Conservation (phyloP, 2,329 filamentous ascomycete species). For the Daldinia sp. region DNA sequence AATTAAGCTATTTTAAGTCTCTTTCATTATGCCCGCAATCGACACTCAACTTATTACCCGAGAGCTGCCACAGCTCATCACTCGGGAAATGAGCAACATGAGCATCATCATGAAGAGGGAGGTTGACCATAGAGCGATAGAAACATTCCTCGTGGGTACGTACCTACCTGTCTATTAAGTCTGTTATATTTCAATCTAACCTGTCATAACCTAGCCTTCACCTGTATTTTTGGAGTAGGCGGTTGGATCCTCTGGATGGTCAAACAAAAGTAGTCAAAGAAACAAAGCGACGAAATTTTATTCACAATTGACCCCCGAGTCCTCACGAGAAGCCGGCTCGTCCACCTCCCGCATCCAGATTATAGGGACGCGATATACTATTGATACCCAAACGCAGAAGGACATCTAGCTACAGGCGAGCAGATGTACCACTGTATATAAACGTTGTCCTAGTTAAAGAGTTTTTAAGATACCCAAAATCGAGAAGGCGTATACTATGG, state of each 20-base stretch:
- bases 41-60: constrained; percentile 38
- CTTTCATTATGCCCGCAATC: constrained; percentile 39
- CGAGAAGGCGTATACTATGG: neutral
- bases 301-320: neutral
- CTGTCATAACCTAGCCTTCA: constrained; percentile 23
- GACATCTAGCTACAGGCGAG: constrained; percentile 6
- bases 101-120: constrained; percentile 40
- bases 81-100: constrained; percentile 40
- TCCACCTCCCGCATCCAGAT: neutral
- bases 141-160: constrained; percentile 42
- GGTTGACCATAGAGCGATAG: constrained; percentile 43
- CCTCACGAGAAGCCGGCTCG: neutral
- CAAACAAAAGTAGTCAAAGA: constrained; percentile 38
- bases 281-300: neutral
- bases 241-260: constrained; percentile 46
- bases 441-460: neutral
- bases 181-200: neutral
- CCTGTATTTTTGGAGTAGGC: constrained; percentile 43
- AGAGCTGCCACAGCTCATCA: constrained; percentile 41
- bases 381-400: constrained; percentile 1
- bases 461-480: neutral
- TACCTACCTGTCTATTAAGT: neutral
- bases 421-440: constrained; percentile 3
- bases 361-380: neutral
- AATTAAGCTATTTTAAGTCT: constrained; percentile 2